Evolutionary conservation across 2,329 filamentous ascomycete species (phyloP), one percentile per base, ranked within the genome.

Genomic region (Talaromyces sp.): DNA sequence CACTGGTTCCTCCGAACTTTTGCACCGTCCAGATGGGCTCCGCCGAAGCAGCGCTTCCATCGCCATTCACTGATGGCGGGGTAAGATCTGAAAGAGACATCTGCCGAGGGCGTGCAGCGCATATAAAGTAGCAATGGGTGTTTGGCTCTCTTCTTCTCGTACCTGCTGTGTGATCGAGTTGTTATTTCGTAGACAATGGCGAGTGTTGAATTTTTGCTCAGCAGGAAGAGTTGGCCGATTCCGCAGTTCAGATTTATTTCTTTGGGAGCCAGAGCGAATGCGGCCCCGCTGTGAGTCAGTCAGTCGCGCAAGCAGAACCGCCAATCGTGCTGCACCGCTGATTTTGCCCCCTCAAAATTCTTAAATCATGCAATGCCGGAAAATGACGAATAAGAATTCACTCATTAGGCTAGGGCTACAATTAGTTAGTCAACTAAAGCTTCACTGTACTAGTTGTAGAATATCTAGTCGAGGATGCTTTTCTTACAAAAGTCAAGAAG

Each of bases 1-100:
- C 89, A 70, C 90, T 96, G 54, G 93, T 99, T 53, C 93, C 93
- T 62, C 92, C 92, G 73, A 96, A 96, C 75, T 97, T 97, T 73
- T 96, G 91, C 53, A 97, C 89, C 31, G 96, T 81, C 92, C 91
- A 96, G 63, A 79, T 77, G 62, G 69, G 68, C 53, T 65, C 63
- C 62, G 50, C 10, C 17, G 53, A 43, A 10, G 46, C 25, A n/a
- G 17, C 43, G 37, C 31, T 41, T 25, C 25, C 39, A 60, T 61
- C 46, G 61, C 57, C 60, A 52, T 61, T 60, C 40, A 15, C 21
- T 15, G 51, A 46, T 25, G 58, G 60, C 48, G 58, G 54, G 37
- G 58, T 40, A 35, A 3, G 35, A 35, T 57, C 48, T 58, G 60
- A 56, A 54, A 61, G 57, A 59, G 63, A 54, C 58, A 62, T 62